Base-by-base conservation (phyloP, 2,329 filamentous ascomycete genomes). In the Diaporthe australafricana region DNA sequence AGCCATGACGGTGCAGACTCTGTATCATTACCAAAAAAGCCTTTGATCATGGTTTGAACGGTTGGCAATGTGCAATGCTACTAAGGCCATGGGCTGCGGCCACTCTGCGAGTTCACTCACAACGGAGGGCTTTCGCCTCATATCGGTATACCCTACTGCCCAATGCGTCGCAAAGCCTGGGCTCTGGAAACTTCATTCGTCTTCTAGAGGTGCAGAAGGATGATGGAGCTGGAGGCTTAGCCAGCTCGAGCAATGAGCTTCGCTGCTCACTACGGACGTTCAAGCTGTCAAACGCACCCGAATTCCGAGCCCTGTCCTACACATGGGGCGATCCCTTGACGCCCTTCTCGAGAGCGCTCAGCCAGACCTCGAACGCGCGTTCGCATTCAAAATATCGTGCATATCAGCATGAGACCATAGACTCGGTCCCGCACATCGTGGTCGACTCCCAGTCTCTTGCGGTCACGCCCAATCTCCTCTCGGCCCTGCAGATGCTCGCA, bases 301-400 rank as follows among this genome's bases (percentile, higher is more conserved):
- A 22, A 1, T 70, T 53, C 56, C 40, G 70, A 65, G 70, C 70
- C 30, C 38, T 70, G 17, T 70, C 69, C 22, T 70, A 70, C 40
- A 70, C 69, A 5, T 70, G 60, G 60, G 69, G 55, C 17, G 6
- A 38, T n/a, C 52, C 66, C 57, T 35, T 50, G 42, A 71, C 40
- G 4, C 65, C 52, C 20, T 63, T 63, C 42, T 63, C 57, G 27
- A 63, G 14, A 35, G 27, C 42, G 12, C 5, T 17, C 42, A 32
- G 22, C 5, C 27, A 16, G 35, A 40, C n/a, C 12, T 35, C 42
- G 17, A 35, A n/a, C 5, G 27, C 14, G 22, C 27, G 9, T 22
- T 20, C 17, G 12, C 40, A 20, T 4, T 16, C 12, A 25, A 40
- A 47, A 27, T 20, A 47, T 16, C 40, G 47, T 47, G 40, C 11